Evolutionary conservation across 1,139 yeast genomes (phyloP), one percentile per base, ranked within the genome.

Genomic region (Geotrichum citri-aurantii): DNA sequence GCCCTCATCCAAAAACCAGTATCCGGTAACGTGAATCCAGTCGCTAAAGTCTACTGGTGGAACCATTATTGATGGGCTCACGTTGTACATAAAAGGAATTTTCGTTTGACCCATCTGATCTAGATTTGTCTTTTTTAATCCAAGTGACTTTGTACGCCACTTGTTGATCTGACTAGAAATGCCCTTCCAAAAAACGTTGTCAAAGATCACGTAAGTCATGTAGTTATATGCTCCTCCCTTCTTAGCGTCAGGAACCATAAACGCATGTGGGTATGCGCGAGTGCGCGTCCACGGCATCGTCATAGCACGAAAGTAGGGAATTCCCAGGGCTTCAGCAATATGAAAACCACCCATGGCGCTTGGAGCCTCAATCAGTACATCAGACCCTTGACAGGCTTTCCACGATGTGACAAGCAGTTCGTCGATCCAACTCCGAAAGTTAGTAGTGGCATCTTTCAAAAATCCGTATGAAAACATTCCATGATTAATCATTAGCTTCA

Each of bases 271-370:
- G 69, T 92, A 92, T 0, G 97, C 95, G 63, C 96, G 79, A 0
- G 98, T 92, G 65, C 96, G 77, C 0, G 97, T 90, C 98, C 98
- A 92, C 0, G 98, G 98, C 98, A 92, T 92, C 0, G 98, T 92
- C 69, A 92, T 92, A 0, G 98, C 97, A 66, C 98, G 78, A 77
- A 88, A 88, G 69, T 92, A 92, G 0, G 98, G 97, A 57, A 92
- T 87, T 19, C 84, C 82, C 59, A 92, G 74, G 0, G 96, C 95
- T 70, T 92, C 98, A 0, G 98, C 97, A 60, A 93, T 87, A 68
- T 92, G 98, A 49, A 92, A 81, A 10, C 98, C 98, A 11, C 87
- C 93, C 95, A 92, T 91, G 0, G 97, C 95, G 4, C 96, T 88
- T 0, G 98, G 98, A 47, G 96, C 87, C 69, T 92, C 98, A 61